Base-by-base conservation (phyloP, 306 rosid species). In the Morella rubra region DNA sequence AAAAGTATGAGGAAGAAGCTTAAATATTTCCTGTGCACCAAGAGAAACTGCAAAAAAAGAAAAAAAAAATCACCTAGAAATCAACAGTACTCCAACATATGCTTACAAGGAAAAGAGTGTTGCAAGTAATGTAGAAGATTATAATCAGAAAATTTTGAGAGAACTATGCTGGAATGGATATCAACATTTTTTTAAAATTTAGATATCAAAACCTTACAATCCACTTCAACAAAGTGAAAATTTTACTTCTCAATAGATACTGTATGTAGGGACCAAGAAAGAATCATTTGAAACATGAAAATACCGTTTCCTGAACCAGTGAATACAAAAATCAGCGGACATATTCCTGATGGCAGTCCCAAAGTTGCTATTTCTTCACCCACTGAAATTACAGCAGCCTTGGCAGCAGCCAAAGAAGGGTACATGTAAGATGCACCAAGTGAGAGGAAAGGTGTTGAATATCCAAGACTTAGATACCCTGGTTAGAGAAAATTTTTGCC, bases 371-470 rank as follows among this genome's bases (percentile, higher is more conserved):
- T 89, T 88, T 92, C 97, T 89, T 95, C 98, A 4, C 93, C 98
- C 41, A 95, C 91, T 67, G 98, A 86, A 84, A 90, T 92, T 8
- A 95, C 96, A 37, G 98, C 98, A 65, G 97, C 96, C 88, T 92
- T 92, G 56, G 97, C 97, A 76, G 98, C 93, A 72, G 93, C 96
- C 88, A 92, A 83, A 20, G 98, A 92, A 58, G 93, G 84, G 85
- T 95, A 95, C 98, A 92, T 95, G 85, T 95, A 90, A n/a, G 98
- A 90, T 77, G 89, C 80, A 79, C 98, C 98, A 75, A 95, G 80
- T 37, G 97, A 95, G 53, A 95, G 87, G 79, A 95, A 95, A 41
- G 98, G 98, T 41, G 98, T 95, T 53, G 98, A 95, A 80, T 90
- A 92, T 84, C 98, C 98, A 74, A 95, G 97, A 82, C 92, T 88